Conservation (phyloP, 768 basidiomycete species). For the Panus rudis region DNA sequence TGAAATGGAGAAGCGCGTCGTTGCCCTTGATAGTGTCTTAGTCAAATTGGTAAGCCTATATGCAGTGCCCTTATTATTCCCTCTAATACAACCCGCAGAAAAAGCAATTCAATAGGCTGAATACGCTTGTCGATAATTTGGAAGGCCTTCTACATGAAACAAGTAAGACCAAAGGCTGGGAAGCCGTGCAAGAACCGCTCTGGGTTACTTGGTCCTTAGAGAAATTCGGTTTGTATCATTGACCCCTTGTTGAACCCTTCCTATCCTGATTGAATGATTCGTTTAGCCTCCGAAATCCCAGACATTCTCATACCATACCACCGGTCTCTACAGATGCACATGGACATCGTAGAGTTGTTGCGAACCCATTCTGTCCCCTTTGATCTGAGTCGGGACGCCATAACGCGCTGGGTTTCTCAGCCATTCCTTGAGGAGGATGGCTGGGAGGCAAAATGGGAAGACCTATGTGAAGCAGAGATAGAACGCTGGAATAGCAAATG, state of each 20-base stretch:
- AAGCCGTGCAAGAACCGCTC: conserved; percentile 67
- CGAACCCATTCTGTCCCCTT: conserved; percentile 64
- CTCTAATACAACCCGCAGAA: conserved; percentile 33
- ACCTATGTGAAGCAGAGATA: conserved; percentile 69
- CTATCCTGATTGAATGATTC: not conserved
- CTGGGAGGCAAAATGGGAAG: conserved; percentile 74
- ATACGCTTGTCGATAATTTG: conserved; percentile 51
- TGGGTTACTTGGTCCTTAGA: conserved; percentile 82
- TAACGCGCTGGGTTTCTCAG: conserved; percentile 66
- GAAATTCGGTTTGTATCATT: conserved; percentile 53
- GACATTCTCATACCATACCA: conserved; percentile 58
- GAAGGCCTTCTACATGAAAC: conserved; percentile 64
- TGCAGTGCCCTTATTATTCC: not conserved
- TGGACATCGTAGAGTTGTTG: conserved; percentile 47
- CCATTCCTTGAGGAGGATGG: conserved; percentile 57
- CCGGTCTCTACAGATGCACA: conserved; percentile 53
- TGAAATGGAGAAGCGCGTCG: conserved; percentile 60
- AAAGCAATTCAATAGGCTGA: conserved; percentile 67
- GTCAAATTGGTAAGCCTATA: conserved; percentile 53
- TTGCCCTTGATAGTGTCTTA: conserved; percentile 50
- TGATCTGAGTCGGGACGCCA: conserved; percentile 55
- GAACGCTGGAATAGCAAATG: conserved; percentile 56
- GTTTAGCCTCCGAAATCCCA: conserved; percentile 48
- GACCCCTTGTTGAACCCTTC: not conserved
- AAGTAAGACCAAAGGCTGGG: conserved; percentile 61